These are phyloP conservation scores for Fusarium scirpi DNA, from an alignment of 2,329 filamentous ascomycete genomes.

Conservation along the genomic window DNA sequence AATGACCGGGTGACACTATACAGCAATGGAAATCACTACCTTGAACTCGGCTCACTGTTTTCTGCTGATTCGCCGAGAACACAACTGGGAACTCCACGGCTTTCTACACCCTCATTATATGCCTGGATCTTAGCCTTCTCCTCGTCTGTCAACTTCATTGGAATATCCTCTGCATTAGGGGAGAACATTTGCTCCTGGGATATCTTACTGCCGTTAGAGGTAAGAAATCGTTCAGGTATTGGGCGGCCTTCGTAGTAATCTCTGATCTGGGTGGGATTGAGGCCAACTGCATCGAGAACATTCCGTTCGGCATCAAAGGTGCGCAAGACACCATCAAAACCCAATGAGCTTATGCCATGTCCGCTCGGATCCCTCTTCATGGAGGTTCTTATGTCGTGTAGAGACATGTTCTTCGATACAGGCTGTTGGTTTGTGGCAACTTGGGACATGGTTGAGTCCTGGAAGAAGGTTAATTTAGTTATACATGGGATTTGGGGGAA, in stretches of 20 bases:
- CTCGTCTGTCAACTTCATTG: background rate
- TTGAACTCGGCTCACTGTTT: rapidly evolving
- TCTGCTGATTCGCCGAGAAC: background rate
- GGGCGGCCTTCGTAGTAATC: background rate
- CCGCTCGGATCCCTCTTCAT: background rate
- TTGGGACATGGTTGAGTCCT: background rate
- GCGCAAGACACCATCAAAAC: conserved; percentile 10
- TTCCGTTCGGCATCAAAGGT: background rate
- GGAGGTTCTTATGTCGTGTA: background rate
- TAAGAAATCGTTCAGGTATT: background rate
- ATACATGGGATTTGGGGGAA: rapidly evolving
- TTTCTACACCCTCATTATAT: background rate
- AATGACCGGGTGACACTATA: rapidly evolving
- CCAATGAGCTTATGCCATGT: background rate
- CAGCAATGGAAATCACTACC: background rate
- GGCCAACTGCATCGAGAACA: conserved; percentile 4
- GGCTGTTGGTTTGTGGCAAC: background rate
- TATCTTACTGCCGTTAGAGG: background rate
- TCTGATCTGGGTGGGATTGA: background rate
- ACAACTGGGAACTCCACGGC: background rate
- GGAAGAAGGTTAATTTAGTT: rapidly evolving
- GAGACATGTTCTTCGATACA: background rate
- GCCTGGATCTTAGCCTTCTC: background rate
- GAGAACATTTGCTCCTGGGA: background rate
- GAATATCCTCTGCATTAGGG: background rate